Evolutionary conservation across 2,329 filamentous ascomycete genomes (phyloP).

Genomic region (Ascochyta rabiei): DNA sequence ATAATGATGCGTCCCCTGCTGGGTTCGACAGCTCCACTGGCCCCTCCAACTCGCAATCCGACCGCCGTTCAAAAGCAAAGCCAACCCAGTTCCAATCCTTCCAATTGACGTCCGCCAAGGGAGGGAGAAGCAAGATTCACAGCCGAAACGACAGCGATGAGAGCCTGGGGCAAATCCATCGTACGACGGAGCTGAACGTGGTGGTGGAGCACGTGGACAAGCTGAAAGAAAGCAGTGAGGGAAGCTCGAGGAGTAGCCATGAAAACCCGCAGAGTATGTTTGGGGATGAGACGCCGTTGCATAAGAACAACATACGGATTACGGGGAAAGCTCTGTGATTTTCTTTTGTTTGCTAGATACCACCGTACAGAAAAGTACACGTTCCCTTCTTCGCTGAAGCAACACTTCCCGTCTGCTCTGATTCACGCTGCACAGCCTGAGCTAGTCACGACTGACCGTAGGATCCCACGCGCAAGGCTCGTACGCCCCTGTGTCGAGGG

Average conservation of each 20-base stretch:
- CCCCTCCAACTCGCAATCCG: constrained; percentile 25
- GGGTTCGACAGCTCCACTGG: constrained; percentile 26
- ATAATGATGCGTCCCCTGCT: constrained; percentile 36
- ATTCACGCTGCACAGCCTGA: neutral
- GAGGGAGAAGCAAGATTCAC: constrained; percentile 16
- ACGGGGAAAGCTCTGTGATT: constrained; percentile 8
- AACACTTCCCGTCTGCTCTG: constrained; percentile 1
- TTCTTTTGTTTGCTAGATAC: constrained; percentile 14
- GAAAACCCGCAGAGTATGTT: constrained; percentile 32
- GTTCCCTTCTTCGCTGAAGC: neutral
- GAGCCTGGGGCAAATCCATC: constrained; percentile 30
- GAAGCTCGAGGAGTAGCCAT: constrained; percentile 26
- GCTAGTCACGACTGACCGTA: constrained; percentile 50
- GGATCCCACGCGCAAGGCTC: constrained; percentile 66
- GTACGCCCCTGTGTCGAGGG: constrained; percentile 61
- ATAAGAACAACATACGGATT: constrained; percentile 20
- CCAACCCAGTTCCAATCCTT: constrained; percentile 24
- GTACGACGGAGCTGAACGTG: constrained; percentile 34
- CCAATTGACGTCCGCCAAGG: constrained; percentile 22
- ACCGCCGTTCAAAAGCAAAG: constrained; percentile 14
- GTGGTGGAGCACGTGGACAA: constrained; percentile 23
- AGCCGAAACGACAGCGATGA: constrained; percentile 34
- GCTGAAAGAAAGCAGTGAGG: constrained; percentile 7
- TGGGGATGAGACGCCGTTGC: constrained; percentile 36
- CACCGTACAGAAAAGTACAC: constrained; percentile 9